Evolutionary conservation across 2,329 filamentous ascomycete species (phyloP), one percentile per base, ranked within the genome.

Genomic region (Passalora sequoiae): DNA sequence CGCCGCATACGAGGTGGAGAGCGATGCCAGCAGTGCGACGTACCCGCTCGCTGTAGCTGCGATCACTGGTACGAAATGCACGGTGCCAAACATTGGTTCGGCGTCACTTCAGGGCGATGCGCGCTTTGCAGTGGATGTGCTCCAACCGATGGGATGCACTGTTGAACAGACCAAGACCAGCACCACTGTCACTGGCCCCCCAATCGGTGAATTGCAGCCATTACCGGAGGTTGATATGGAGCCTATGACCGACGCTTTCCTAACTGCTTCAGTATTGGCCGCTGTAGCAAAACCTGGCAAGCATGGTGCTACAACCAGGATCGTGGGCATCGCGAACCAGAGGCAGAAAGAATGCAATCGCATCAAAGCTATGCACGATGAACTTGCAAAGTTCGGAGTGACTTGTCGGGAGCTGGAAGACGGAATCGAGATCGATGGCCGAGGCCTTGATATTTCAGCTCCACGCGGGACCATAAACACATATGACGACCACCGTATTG

Each of bases 271-370:
- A 1, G 89, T 95, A 4, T 76, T 98, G 35, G 92, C 89, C 19
- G 92, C 92, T 25, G 87, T 95, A 31, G 89, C 91, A 7, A 80
- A 77, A 10, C 87, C 86, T 2, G 81, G 81, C 38, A 70, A 69
- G 39, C 63, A 66, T 6, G 75, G 73, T 27, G 70, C 70, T 33
- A 83, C 80, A 2, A 98, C 92, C 0, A 80, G 80, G 43, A 97
- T 98, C 54, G 84, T 83, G 12, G 92, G 92, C 38, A 98, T 98
- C 56, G 92, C 92, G 21, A 98, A 98, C 60, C 92, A 98, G 65
- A 81, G 92, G 56, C 91, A 97, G 46, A 98, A 98, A 66, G 92
- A 98, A 63, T 98, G 92, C 70, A 95, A 98, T 64, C 84, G 92
- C 25, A 98, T 98, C 55, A 77, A 81, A 51, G 92, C 92, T 21